Conservation (phyloP, 2,329 filamentous ascomycete species). For the Ciborinia camelliae region DNA sequence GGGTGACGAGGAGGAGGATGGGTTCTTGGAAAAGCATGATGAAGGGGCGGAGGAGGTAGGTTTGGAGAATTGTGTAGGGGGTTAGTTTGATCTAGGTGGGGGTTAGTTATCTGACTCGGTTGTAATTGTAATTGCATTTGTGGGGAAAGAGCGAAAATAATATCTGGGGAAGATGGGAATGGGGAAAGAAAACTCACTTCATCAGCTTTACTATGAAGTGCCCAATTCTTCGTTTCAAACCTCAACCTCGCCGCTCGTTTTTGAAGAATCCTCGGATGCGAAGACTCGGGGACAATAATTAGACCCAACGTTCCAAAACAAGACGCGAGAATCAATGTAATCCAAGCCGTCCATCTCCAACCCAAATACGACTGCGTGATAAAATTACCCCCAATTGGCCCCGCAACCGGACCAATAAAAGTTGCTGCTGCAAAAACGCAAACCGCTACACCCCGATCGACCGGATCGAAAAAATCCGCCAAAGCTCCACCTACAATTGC, state of each 20-base stretch:
- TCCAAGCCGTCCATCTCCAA: slow-evolving; percentile 57
- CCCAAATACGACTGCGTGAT: slow-evolving; percentile 47
- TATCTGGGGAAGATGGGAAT: slow-evolving; percentile 61
- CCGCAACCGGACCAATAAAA: slow-evolving; percentile 40
- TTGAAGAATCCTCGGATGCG: slow-evolving; percentile 41
- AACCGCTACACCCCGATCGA: slow-evolving; percentile 61
- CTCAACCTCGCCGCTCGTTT: slow-evolving; percentile 48
- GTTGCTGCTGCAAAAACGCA: slow-evolving; percentile 55
- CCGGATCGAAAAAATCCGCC: slow-evolving; percentile 59
- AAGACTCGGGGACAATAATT: slow-evolving; percentile 11
- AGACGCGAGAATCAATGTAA: slow-evolving; percentile 48
- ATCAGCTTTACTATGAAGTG: slow-evolving; percentile 37
- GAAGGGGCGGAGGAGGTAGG: slow-evolving; percentile 39
- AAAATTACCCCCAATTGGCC: slow-evolving; percentile 41
- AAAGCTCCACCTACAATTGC: slow-evolving; percentile 55
- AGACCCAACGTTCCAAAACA: slow-evolving; percentile 37
- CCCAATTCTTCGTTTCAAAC: slow-evolving; percentile 40
- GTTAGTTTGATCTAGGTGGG: slow-evolving; percentile 46
- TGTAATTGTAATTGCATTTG: slow-evolving; percentile 45
- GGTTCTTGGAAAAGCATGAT: slow-evolving; percentile 40
- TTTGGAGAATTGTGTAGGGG: slow-evolving; percentile 42
- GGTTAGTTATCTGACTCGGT: not conserved
- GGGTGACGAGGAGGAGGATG: slow-evolving; percentile 31
- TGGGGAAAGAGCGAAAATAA: slow-evolving; percentile 64
- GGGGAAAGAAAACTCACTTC: slow-evolving; percentile 56